Evolutionary conservation across 2,329 filamentous ascomycete genomes (phyloP), one percentile per base, ranked within the genome.

Genomic region (Dactylellina drechsleri): DNA sequence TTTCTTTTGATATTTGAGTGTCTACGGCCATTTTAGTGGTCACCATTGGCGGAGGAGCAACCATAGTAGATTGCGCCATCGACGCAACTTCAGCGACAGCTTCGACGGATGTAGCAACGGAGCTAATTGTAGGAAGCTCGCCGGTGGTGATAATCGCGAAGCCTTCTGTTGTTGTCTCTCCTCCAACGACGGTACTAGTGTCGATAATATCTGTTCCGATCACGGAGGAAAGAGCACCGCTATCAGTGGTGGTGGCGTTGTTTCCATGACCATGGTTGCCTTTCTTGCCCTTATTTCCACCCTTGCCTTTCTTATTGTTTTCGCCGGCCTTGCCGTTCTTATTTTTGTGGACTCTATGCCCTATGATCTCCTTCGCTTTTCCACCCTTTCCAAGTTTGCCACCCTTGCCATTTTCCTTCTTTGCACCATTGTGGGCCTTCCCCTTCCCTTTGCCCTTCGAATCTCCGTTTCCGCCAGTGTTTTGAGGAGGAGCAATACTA

Each of bases 101-200:
- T n/a, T 20, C 16, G 10, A n/a, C 49, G 47, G 26, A 40, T 10
- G 45, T 45, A 1, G 45, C 31, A 8, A 26, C 40, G 18, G 45
- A 43, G 12, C 16, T 23, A 23, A 13, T 5, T 6, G 18, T 41
- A 26, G 52, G 59, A n/a, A 72, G 45, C 40, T 54, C 53, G 43
- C 67, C 62, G 0, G 67, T 59, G 20, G 67, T 50, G 16, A 72
- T 72, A 15, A 72, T 49, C n/a, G 52, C 62, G 28, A 72, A 72
- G 7, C 67, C 67, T 18, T 73, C 68, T 20, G 70, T 74, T 4
- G 70, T 58, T 15, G 66, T 41, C 15, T 58, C 66, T 16, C 43
- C 50, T 6, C 15, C 66, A 4, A 20, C 18, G 2, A 23, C 23
- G 41, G 36, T 15, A 5, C 16, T 23, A 3, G 52, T 50, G 13